These are phyloP conservation scores for Aeschynomene evenia DNA, from an alignment of 306 rosid species.

Conservation along the genomic window DNA sequence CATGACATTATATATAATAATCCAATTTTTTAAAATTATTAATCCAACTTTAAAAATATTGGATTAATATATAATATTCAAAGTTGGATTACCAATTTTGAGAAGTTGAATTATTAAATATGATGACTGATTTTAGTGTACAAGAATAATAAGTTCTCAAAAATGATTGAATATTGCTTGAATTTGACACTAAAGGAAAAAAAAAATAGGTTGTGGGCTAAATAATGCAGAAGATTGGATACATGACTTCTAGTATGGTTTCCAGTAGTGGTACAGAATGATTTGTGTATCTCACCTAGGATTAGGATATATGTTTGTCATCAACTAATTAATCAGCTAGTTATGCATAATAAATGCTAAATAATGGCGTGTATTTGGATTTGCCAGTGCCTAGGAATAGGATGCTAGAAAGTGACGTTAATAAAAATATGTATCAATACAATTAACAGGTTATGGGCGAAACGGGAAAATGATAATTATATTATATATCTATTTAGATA, in stretches of 20 bases:
- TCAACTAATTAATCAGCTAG: neutral
- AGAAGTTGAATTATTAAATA: too few relatives aligned
- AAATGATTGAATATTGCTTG: conserved; percentile 5
- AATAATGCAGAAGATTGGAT: conserved; percentile 13
- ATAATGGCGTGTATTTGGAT: neutral
- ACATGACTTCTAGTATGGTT: conserved; percentile 5
- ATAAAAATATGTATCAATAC: neutral
- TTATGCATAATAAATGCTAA: neutral
- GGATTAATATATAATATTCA: too few relatives aligned
- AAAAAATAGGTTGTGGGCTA: conserved; percentile 11
- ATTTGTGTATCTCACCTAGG: conserved; percentile 9
- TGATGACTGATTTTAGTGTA: too few relatives aligned
- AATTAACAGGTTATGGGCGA: conserved; percentile 19
- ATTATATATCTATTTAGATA: too few relatives aligned
- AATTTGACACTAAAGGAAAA: conserved; percentile 1
- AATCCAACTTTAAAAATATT: too few relatives aligned
- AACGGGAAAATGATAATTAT: too few relatives aligned
- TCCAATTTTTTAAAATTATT: too few relatives aligned
- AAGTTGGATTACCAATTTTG: too few relatives aligned
- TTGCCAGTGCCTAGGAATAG: neutral
- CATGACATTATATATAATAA: too few relatives aligned
- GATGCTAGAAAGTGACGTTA: neutral
- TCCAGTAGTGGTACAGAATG: conserved; percentile 23
- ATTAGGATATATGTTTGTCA: conserved; percentile 3
- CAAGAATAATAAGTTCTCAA: too few relatives aligned